Base-by-base conservation (phyloP, 257 asterid genomes). In the Scutellaria baicalensis region DNA sequence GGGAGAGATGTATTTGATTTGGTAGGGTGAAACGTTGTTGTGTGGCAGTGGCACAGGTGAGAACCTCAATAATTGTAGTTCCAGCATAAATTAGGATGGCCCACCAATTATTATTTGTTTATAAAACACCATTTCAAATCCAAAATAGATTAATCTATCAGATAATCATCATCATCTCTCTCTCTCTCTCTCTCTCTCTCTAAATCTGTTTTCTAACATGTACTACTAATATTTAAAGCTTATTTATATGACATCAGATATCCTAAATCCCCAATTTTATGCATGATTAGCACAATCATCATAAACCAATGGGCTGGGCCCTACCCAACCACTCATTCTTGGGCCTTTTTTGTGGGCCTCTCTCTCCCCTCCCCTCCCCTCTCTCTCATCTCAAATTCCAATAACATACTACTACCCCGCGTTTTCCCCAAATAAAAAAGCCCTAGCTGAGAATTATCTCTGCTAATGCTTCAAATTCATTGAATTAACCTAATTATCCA, bases 221-320 rank as follows among this genome's bases (percentile, higher is more conserved):
- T n/a, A n/a, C 33, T 39, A 23, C 14, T 47, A 23, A 51, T 48
- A 12, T 20, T 16, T 42, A 49, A 27, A 2, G 38, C 21, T 52
- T 11, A 9, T 20, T 20, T 20, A 45, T 47, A 27, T 27, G 12
- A 47, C 23, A 14, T 42, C 12, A 27, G 3, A 8, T 42, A 4
- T 49, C 10, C 27, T 49, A 66, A 51, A 67, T 51, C 40, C 57
- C 66, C 66, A 21, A 23, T 23, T 56, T 42, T 42, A 51, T 14
- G 57, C 64, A 42, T 58, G 49, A 58, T 45, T 44, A 70, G 12
- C 39, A 44, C 74, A 70, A 70, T 69, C 74, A 69, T 52, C 36
- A 55, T 54, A 55, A n/a, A 8, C 9, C 42, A 33, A 27, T 27
- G 33, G 33, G 33, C 33, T 27, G 33, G 33, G 3, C 33, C 33